Percentiles rank a stretch among this genome's conserved stretches.
These are phyloP conservation scores for Debaryomyces tyrocola DNA, from an alignment of 805 yeast genomes.

Conservation along the genomic window DNA sequence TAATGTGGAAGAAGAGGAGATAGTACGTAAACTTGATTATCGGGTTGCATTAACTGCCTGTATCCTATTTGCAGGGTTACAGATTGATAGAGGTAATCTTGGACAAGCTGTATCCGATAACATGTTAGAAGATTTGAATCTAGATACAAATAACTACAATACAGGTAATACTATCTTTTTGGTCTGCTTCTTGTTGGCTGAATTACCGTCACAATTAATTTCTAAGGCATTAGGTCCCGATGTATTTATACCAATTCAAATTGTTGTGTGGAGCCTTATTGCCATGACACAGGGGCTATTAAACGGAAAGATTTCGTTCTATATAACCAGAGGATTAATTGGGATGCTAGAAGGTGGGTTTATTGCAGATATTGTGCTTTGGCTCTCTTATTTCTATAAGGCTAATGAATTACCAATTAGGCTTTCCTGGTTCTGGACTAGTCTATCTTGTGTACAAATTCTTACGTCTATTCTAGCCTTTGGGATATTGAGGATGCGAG, in stretches of 20 bases:
- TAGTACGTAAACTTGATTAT: conserved; percentile 18
- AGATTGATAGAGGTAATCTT: conserved; percentile 23
- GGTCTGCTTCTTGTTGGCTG: conserved; percentile 41
- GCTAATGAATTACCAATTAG: conserved; percentile 56
- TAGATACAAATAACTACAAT: conserved; percentile 40
- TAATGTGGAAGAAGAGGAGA: conserved; percentile 26
- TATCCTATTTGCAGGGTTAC: conserved; percentile 21
- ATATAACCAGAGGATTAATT: conserved; percentile 24
- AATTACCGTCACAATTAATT: conserved; percentile 60
- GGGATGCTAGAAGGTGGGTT: conserved; percentile 32
- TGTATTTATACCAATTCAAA: conserved; percentile 51
- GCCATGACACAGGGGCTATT: conserved; percentile 26
- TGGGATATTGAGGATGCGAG: conserved; percentile 20
- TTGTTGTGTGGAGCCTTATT: conserved; percentile 27
- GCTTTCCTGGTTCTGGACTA: conserved; percentile 46
- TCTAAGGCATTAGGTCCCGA: conserved; percentile 65
- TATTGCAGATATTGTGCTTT: conserved; percentile 55
- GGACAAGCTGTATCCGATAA: conserved; percentile 23
- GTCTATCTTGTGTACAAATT: conserved; percentile 21
- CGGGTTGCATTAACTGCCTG: conserved; percentile 22
- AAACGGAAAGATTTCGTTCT: conserved; percentile 20
- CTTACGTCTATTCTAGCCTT: conserved; percentile 21
- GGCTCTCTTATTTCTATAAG: conserved; percentile 67
- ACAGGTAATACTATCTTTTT: conserved; percentile 41
- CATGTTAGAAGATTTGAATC: conserved; percentile 29